A percentile compares a stretch with the other conserved stretches of the same genome.
Conservation (phyloP, 2,329 filamentous ascomycete genomes). For the Colletotrichum aenigma region DNA sequence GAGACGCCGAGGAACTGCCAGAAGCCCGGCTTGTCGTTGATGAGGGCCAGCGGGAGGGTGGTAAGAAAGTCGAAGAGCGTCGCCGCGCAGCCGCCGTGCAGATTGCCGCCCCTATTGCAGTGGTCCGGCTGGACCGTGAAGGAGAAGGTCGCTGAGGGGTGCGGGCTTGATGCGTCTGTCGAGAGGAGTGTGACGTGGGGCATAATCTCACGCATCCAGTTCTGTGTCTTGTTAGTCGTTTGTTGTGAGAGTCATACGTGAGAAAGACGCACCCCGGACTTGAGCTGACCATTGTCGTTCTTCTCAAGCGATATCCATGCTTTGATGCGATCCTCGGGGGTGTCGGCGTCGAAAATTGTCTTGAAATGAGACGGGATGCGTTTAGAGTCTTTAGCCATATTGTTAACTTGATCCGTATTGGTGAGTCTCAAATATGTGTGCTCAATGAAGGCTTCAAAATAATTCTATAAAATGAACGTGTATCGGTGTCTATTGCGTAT, state of each 20-base stretch:
- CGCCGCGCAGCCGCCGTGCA: constrained; percentile 68
- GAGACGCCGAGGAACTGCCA: constrained; percentile 69
- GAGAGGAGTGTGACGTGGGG: constrained; percentile 46
- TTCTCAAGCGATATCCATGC: constrained; percentile 33
- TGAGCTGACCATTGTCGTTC: constrained; percentile 30
- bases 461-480: background rate
- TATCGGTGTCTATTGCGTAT: background rate
- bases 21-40: constrained; percentile 59
- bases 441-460: background rate
- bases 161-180: constrained; percentile 33
- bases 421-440: background rate
- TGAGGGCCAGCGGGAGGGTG: constrained; percentile 58
- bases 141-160: constrained; percentile 47
- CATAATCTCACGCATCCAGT: constrained; percentile 48
- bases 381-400: constrained; percentile 72
- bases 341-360: constrained; percentile 10
- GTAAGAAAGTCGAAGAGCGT: constrained; percentile 73
- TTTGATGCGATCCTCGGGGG: constrained; percentile 30
- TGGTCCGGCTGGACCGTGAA: constrained; percentile 55
- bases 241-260: background rate
- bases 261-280: constrained; percentile 31
- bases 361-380: constrained; percentile 73
- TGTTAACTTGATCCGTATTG: constrained; percentile 35
- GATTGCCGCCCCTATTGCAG: constrained; percentile 57
- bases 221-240: constrained; percentile 30